These are phyloP conservation scores for Trichoderma koningiopsis DNA, from an alignment of 2,329 filamentous ascomycete genomes.

Conservation along the genomic window DNA sequence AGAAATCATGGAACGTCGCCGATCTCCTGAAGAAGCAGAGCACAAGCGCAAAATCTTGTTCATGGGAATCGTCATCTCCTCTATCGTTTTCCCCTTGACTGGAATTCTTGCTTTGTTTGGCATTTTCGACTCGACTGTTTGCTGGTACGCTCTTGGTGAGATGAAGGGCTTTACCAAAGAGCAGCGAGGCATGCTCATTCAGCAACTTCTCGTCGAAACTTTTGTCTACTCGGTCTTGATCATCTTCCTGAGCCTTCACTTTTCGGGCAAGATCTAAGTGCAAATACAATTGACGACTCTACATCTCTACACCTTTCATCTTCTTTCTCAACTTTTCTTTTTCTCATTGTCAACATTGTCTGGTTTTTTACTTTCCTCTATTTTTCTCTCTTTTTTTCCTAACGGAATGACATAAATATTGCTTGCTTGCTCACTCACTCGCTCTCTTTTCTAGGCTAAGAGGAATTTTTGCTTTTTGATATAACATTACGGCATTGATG, in stretches of 20 bases:
- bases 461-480: slow-evolving; percentile 12
- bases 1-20: slow-evolving; percentile 36
- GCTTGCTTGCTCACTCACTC: background rate
- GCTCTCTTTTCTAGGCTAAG: slow-evolving; percentile 18
- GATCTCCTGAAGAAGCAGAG: slow-evolving; percentile 34
- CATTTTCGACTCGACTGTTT: slow-evolving; percentile 48
- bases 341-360: background rate
- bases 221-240: slow-evolving; percentile 40
- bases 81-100: slow-evolving; percentile 50
- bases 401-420: background rate
- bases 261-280: slow-evolving; percentile 29
- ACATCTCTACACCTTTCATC: background rate
- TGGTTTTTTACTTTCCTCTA: no score
- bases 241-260: slow-evolving; percentile 38
- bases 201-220: slow-evolving; percentile 43
- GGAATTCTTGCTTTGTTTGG: slow-evolving; percentile 49
- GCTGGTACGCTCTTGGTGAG: slow-evolving; percentile 53
- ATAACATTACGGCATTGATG: slow-evolving; percentile 3
- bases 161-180: slow-evolving; percentile 41
- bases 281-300: background rate
- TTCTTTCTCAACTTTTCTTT: background rate
- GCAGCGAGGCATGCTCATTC: slow-evolving; percentile 38
- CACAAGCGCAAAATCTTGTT: slow-evolving; percentile 43
- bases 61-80: slow-evolving; percentile 41
- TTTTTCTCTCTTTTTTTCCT: background rate